phyloP scores from a whole-genome alignment of 768 basidiomycete genomes.

The Obba rivulosa region DNA sequence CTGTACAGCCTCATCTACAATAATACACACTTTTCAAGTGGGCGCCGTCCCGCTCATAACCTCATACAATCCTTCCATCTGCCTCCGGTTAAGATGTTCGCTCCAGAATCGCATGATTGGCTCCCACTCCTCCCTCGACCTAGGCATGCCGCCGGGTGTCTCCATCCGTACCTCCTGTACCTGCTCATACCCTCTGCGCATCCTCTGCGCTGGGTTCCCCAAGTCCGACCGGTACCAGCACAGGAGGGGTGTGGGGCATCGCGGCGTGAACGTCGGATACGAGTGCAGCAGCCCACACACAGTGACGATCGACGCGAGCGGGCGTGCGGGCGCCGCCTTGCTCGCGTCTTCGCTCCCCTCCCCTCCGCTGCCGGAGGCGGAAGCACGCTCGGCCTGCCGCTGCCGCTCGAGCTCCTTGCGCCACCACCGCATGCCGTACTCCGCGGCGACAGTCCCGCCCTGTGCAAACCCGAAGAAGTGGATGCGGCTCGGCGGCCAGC shows the following conservation, averaged over 20 bases:
- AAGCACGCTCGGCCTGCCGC: conserved; percentile 7
- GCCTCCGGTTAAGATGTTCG: conserved; percentile 50
- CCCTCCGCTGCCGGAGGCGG: background rate
- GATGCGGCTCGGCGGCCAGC: conserved; percentile 64
- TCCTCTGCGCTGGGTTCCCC: conserved; percentile 34
- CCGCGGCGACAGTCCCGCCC: conserved; percentile 74
- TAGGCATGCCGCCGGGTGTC: conserved; percentile 62
- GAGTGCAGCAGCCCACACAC: conserved; percentile 74
- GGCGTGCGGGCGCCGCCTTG: conserved; percentile 3
- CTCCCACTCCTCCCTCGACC: conserved; percentile 72
- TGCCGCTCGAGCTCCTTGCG: conserved; percentile 13
- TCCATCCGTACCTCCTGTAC: conserved; percentile 45
- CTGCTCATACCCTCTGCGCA: conserved; percentile 54
- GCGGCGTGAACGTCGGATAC: conserved; percentile 55
- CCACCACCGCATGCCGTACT: conserved; percentile 57
- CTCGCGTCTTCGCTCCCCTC: no score
- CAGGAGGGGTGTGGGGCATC: conserved; percentile 58
- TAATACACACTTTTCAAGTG: conserved; percentile 1
- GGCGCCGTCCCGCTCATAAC: conserved; percentile 41
- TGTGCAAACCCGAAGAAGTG: conserved; percentile 89
- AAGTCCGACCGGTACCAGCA: conserved; percentile 45
- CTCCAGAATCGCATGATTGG: conserved; percentile 89
- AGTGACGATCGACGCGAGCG: conserved; percentile 62
- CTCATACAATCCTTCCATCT: conserved; percentile 59
- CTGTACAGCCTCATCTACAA: no score